A percentile compares a stretch with the other conserved stretches of the same genome.
These are phyloP conservation scores for Fusarium clavum DNA, from an alignment of 2,329 filamentous ascomycete species.

Conservation along the genomic window DNA sequence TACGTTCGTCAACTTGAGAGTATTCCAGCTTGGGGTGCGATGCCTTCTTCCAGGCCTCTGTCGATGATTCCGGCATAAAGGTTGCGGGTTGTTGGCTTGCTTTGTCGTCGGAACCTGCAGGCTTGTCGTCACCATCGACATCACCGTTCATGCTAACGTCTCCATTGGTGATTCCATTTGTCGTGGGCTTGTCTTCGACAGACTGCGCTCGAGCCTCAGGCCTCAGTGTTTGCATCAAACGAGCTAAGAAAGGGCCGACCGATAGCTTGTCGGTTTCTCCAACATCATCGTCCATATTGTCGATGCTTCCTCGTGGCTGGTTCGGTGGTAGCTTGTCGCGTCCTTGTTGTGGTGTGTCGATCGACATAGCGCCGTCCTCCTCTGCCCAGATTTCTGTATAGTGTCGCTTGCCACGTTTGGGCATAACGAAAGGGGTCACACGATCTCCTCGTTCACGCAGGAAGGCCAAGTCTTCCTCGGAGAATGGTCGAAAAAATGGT, in stretches of 20 bases:
- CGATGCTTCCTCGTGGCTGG: slow-evolving; percentile 84
- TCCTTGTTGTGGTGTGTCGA: slow-evolving; percentile 73
- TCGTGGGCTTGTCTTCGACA: slow-evolving; percentile 67
- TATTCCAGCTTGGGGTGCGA: slow-evolving; percentile 84
- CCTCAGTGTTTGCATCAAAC: slow-evolving; percentile 82
- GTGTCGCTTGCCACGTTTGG: slow-evolving; percentile 83
- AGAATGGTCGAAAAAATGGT: slow-evolving; percentile 88
- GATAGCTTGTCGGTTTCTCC: slow-evolving; percentile 91
- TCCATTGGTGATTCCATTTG: slow-evolving; percentile 64
- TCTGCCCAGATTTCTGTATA: slow-evolving; percentile 95
- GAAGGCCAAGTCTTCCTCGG: slow-evolving; percentile 94
- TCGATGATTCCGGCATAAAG: slow-evolving; percentile 80
- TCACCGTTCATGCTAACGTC: slow-evolving; percentile 68
- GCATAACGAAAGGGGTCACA: slow-evolving; percentile 84
- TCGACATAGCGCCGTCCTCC: slow-evolving; percentile 83
- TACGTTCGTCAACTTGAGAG: slow-evolving; percentile 85
- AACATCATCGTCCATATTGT: slow-evolving; percentile 87
- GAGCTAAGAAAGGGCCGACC: slow-evolving; percentile 84
- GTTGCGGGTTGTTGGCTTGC: slow-evolving; percentile 73
- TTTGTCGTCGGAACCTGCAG: slow-evolving; percentile 53
- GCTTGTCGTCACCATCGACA: slow-evolving; percentile 52
- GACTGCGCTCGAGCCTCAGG: slow-evolving; percentile 73
- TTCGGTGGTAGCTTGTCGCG: slow-evolving; percentile 80
- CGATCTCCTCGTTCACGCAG: slow-evolving; percentile 91
- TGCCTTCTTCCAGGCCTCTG: slow-evolving; percentile 82